Evolutionary conservation across 805 yeast species (phyloP), one percentile per base, ranked within the genome.

Genomic region (Yarrowia sp.): DNA sequence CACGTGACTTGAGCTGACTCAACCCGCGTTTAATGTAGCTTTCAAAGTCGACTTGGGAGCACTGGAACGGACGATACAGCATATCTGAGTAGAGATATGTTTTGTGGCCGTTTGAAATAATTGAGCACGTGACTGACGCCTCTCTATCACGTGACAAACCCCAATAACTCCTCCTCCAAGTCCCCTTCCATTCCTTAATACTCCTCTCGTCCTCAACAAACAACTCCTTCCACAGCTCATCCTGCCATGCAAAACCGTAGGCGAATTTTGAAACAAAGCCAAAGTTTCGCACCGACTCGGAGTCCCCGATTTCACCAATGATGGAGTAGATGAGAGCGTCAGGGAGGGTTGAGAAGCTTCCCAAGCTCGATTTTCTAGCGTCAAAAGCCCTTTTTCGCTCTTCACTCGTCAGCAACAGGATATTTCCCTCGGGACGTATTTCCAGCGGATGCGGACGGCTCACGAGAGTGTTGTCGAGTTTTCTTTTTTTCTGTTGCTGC

Each of bases 31-130:
- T 72, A 69, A 88, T 84, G 4, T 84, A 70, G 31, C 74, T 71
- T 4, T 73, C 69, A 73, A 89, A 89, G 71, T 88, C 81, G 17
- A 90, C 79, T 68, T 87, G 88, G 0, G 96, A 81, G 68, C 95
- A 87, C 71, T 90, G 95, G 71, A 83, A 91, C 2, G 97, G 97
- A 60, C 95, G 80, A 73, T 86, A 92, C 13, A 92, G 74, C n/a
- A 83, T 69, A 72, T 92, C 97, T 0, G 96, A 88, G 72, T 87
- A 90, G 3, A 91, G 81, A 32, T 51, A 53, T 4, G 73, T 66
- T 38, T 67, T 70, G 22, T 43, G 36, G 3, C 28, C n/a, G 36
- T 38, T 36, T 31, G 61, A 68, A 2, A 36, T 42, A 4, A 63
- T 68, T 0, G 78, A 76, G 28, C 86, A 74, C 66, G 81, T 80